Evolutionary conservation across 441 rosid species (phyloP).

Genomic region (Syzygium malaccense): DNA sequence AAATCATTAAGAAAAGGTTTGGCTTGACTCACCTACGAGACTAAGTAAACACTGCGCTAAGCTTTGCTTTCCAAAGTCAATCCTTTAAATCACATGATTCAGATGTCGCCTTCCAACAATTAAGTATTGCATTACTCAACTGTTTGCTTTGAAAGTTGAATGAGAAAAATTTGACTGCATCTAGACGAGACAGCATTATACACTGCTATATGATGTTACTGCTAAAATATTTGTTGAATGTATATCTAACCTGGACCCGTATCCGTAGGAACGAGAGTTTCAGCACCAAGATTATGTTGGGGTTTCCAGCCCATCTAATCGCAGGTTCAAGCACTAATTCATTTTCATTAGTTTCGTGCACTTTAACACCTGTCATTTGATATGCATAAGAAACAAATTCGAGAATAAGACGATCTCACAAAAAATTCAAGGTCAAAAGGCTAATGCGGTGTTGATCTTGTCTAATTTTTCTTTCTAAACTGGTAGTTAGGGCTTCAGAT

Average conservation of each 20-base stretch:
- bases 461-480: not conserved
- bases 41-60: not conserved
- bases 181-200: not conserved
- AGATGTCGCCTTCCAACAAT: not conserved
- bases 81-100: not conserved
- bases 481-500: not conserved
- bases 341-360: conserved; percentile 69
- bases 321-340: conserved; percentile 80
- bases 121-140: not conserved
- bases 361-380: conserved; percentile 60
- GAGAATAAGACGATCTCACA: not conserved
- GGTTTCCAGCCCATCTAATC: conserved; percentile 87
- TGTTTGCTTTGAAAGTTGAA: not conserved
- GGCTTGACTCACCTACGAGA: not conserved
- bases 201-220: not conserved
- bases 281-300: conserved; percentile 60
- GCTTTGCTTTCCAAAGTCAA: not conserved
- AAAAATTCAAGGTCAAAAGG: not conserved
- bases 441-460: not conserved
- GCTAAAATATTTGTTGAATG: not conserved
- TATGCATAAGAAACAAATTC: not conserved
- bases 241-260: conserved; percentile 8
- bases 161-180: not conserved
- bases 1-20: not conserved
- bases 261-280: conserved; percentile 44